phyloP scores from a whole-genome alignment of 352 stramenopile species.

The Globisporangium cederbergense region DNA sequence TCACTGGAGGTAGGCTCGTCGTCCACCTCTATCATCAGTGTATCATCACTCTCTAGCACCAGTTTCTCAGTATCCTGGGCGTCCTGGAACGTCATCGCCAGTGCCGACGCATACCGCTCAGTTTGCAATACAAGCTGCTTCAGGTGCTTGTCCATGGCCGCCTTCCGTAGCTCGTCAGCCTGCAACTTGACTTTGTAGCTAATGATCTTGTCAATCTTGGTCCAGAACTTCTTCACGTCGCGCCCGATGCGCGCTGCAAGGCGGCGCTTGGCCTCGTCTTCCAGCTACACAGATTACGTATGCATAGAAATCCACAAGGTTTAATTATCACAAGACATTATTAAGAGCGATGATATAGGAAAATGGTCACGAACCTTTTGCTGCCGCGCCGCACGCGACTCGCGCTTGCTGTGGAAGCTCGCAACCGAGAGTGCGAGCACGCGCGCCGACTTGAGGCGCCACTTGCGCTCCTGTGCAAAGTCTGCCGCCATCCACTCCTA shows the following conservation, averaged over 20 bases:
- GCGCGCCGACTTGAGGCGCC: conserved; percentile 73
- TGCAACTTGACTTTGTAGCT: conserved; percentile 96
- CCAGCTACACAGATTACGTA: conserved; percentile 16
- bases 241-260: conserved; percentile 78
- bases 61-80: conserved; percentile 5
- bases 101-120: conserved; percentile 91
- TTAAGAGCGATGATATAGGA: background rate
- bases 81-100: conserved; percentile 65
- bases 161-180: conserved; percentile 76
- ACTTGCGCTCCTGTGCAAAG: conserved; percentile 89
- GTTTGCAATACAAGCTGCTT: conserved; percentile 95
- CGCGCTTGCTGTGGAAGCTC: conserved; percentile 50
- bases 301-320: conserved; percentile 2
- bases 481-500: conserved; percentile 92
- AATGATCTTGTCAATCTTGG: conserved; percentile 98
- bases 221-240: conserved; percentile 94
- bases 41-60: background rate
- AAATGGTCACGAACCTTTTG: conserved; percentile 30
- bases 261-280: conserved; percentile 41
- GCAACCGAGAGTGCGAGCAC: conserved; percentile 62
- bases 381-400: conserved; percentile 23
- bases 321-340: conserved; percentile 16
- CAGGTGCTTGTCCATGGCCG: conserved; percentile 96
- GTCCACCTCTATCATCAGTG: conserved; percentile 9
- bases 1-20: conserved; percentile 15